Evolutionary conservation across 2,329 filamentous ascomycete genomes (phyloP).

Genomic region (Cryoendolithus antarcticus): DNA sequence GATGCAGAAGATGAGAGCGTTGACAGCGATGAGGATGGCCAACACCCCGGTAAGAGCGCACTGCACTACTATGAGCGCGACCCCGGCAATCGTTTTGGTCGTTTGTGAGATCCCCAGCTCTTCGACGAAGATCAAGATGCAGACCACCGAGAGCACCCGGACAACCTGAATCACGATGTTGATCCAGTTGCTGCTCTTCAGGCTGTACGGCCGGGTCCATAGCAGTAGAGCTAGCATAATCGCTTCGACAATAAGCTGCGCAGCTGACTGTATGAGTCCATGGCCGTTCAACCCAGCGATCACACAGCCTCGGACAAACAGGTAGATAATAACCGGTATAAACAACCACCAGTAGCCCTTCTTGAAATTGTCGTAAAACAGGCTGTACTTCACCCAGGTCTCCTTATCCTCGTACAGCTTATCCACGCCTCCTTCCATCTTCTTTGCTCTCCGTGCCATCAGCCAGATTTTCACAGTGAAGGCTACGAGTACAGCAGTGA

Average conservation of each 20-base stretch:
- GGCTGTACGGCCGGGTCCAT: conserved; percentile 77
- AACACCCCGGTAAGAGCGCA: conserved; percentile 69
- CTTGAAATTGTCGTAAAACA: conserved; percentile 95
- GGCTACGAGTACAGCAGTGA: conserved; percentile 68
- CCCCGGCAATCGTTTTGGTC: conserved; percentile 83
- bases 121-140: conserved; percentile 87
- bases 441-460: conserved; percentile 62
- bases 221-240: conserved; percentile 67
- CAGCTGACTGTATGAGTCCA: conserved; percentile 67
- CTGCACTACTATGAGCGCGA: conserved; percentile 89
- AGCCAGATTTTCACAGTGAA: conserved; percentile 76
- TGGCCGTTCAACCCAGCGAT: conserved; percentile 78
- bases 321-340: conserved; percentile 76
- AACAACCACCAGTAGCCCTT: conserved; percentile 97
- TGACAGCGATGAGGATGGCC: conserved; percentile 78
- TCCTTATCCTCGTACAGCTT: conserved; percentile 79
- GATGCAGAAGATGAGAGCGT: conserved; percentile 70
- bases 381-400: conserved; percentile 86
- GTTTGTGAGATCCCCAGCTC: conserved; percentile 82
- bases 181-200: conserved; percentile 79
- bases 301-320: conserved; percentile 76
- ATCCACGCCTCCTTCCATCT: conserved; percentile 57
- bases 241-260: conserved; percentile 69
- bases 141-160: conserved; percentile 74
- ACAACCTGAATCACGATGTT: conserved; percentile 87